Evolutionary conservation across 768 basidiomycete genomes (phyloP).

Genomic region (Krasilnikovozyma curviuscula): DNA sequence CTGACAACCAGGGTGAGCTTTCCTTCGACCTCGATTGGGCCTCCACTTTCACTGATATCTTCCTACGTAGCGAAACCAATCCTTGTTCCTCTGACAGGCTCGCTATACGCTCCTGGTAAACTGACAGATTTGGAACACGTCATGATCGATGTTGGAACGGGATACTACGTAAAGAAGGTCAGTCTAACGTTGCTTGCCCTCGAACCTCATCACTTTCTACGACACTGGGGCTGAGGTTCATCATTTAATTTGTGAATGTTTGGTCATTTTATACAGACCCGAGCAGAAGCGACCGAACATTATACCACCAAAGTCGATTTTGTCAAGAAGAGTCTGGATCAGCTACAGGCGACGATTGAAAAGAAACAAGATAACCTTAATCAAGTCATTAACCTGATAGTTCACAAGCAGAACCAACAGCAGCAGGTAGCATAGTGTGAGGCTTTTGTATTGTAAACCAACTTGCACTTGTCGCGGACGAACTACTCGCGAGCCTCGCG

Average conservation of each 20-base stretch:
- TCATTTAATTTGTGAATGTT: not conserved
- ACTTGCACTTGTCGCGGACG: too few relatives aligned
- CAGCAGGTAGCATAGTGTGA: too few relatives aligned
- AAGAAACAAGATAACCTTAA: too few relatives aligned
- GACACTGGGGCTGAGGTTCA: not conserved
- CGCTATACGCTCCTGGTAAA: constrained; percentile 85
- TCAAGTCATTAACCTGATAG: too few relatives aligned
- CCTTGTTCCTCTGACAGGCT: constrained; percentile 81
- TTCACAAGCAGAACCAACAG: too few relatives aligned
- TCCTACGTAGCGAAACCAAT: constrained; percentile 54
- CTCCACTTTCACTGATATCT: not conserved
- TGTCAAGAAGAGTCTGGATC: constrained; percentile 63
- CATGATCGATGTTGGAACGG: constrained; percentile 86
- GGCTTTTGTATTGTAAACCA: too few relatives aligned
- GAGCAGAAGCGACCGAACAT: constrained; percentile 56
- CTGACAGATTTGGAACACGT: constrained; percentile 65
- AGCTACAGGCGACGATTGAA: constrained; percentile 68
- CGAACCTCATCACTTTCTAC: not conserved
- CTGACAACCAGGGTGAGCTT: constrained; percentile 35
- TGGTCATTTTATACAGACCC: constrained; percentile 39
- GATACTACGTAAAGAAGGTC: constrained; percentile 91
- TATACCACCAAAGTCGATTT: constrained; percentile 65
- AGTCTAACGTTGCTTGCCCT: constrained; percentile 7
- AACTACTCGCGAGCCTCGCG: too few relatives aligned
- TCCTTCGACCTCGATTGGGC: not conserved